Evolutionary conservation across 2,329 filamentous ascomycete genomes (phyloP).

Genomic region (Ophiostoma piceae): DNA sequence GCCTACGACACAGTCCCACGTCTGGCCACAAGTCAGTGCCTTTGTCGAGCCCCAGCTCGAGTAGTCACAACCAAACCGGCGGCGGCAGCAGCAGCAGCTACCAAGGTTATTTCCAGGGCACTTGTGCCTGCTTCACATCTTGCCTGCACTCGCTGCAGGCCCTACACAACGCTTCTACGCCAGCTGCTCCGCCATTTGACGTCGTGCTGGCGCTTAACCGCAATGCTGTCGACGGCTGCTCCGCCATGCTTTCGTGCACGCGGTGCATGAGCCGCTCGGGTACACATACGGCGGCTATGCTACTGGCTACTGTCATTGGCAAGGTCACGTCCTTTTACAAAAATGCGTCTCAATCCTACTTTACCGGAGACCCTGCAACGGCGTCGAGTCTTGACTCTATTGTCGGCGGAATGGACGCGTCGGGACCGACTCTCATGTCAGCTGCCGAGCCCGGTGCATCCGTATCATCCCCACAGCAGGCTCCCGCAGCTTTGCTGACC

Average conservation of each 20-base stretch:
- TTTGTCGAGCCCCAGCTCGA: background rate
- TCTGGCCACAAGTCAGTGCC: slow-evolving; percentile 32
- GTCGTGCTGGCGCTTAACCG: slow-evolving; percentile 43
- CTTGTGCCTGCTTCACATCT: slow-evolving; percentile 44
- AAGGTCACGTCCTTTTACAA: slow-evolving; percentile 46
- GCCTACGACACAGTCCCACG: slow-evolving; percentile 32
- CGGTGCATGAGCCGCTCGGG: slow-evolving; percentile 43
- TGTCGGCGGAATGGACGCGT: background rate
- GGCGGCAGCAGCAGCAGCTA: background rate
- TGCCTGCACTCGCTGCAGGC: slow-evolving; percentile 45
- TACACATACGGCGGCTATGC: slow-evolving; percentile 43
- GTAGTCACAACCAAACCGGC: background rate
- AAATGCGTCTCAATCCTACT: slow-evolving; percentile 32
- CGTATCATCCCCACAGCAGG: background rate
- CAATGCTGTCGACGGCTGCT: slow-evolving; percentile 46
- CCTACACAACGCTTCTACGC: slow-evolving; percentile 39
- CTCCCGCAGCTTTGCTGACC: slow-evolving; percentile 18
- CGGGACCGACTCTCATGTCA: slow-evolving; percentile 15
- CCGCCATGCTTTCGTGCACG: slow-evolving; percentile 43
- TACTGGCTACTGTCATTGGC: slow-evolving; percentile 46
- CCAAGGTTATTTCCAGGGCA: background rate
- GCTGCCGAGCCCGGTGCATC: background rate
- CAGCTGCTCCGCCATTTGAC: slow-evolving; percentile 39
- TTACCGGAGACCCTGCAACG: background rate
- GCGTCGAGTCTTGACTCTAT: background rate